These are phyloP conservation scores for Knufia petricola DNA, from an alignment of 2,329 filamentous ascomycete genomes.

Conservation along the genomic window DNA sequence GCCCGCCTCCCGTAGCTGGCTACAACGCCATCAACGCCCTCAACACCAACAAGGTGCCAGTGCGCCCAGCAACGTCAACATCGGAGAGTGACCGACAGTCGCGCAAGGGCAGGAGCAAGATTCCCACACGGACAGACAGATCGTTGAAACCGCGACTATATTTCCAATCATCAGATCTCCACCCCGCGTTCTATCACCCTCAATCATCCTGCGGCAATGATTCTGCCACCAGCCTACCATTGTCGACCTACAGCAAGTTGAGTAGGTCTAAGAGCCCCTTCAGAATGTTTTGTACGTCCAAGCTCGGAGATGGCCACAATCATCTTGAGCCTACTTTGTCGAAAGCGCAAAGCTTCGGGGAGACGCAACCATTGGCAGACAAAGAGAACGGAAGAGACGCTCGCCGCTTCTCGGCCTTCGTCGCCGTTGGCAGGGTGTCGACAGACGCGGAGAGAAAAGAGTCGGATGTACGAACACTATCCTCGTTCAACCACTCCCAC, in stretches of 20 bases:
- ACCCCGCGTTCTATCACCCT: not conserved
- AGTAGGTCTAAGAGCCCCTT: conserved; percentile 3
- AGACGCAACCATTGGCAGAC: not conserved
- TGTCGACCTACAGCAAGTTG: conserved; percentile 7
- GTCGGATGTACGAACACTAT: conserved; percentile 1
- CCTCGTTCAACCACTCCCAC: conserved; percentile 14
- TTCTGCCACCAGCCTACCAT: conserved; percentile 2
- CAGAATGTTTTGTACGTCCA: conserved; percentile 3
- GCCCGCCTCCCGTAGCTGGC: conserved; percentile 8
- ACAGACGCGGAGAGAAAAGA: not conserved
- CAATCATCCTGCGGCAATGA: conserved; percentile 4
- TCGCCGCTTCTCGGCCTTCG: conserved; percentile 7
- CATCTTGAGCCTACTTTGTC: not conserved
- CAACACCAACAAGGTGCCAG: not conserved
- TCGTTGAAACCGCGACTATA: not conserved
- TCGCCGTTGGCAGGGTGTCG: conserved; percentile 1
- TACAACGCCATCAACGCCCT: conserved; percentile 7
- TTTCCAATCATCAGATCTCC: not conserved
- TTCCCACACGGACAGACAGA: not conserved
- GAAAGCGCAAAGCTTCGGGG: not conserved
- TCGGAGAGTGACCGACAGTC: not conserved
- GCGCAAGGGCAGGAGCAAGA: not conserved
- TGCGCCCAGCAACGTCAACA: conserved; percentile 1
- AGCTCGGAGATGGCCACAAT: not conserved
- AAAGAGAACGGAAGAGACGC: not conserved